A percentile compares a stretch with the other conserved stretches of the same genome.
Evolutionary conservation across 1,284 basidiomycete genomes (phyloP).

Genomic region (Chiua sp.): DNA sequence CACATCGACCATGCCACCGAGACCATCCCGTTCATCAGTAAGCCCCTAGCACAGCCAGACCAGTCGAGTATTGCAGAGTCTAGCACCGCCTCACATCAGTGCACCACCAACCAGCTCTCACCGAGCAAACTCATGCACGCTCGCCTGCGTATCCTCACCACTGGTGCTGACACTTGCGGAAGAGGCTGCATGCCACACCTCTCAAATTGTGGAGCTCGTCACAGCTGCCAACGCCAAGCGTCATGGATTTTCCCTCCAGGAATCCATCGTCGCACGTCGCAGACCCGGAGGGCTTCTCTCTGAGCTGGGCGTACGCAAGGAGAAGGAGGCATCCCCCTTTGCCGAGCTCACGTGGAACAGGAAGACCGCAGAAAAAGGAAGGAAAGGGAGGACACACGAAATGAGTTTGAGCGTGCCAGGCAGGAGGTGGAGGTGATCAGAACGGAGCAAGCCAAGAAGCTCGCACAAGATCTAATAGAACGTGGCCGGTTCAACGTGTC

Average conservation of each 20-base stretch:
- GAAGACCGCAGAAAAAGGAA: slow-evolving; percentile 76
- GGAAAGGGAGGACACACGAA: slow-evolving; percentile 71
- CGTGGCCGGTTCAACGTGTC: slow-evolving; percentile 88
- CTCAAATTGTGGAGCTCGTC: slow-evolving; percentile 60
- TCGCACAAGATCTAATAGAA: slow-evolving; percentile 87
- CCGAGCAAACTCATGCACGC: slow-evolving; percentile 75
- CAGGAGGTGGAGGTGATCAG: slow-evolving; percentile 86
- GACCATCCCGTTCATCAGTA: slow-evolving; percentile 87
- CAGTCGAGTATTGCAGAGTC: slow-evolving; percentile 35
- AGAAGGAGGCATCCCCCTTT: slow-evolving; percentile 86
- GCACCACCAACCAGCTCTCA: slow-evolving; percentile 62
- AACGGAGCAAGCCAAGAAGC: slow-evolving; percentile 88
- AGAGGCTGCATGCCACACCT: slow-evolving; percentile 59
- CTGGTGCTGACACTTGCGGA: slow-evolving; percentile 49
- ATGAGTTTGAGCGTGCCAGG: slow-evolving; percentile 80
- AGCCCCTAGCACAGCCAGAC: slow-evolving; percentile 62
- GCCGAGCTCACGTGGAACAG: slow-evolving; percentile 75
- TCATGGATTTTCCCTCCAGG: slow-evolving; percentile 75
- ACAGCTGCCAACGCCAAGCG: slow-evolving; percentile 72
- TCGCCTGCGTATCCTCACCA: slow-evolving; percentile 71
- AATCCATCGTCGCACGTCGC: slow-evolving; percentile 86
- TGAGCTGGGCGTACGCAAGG: slow-evolving; percentile 86
- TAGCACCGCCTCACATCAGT: slow-evolving; percentile 19
- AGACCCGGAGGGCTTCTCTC: slow-evolving; percentile 77
- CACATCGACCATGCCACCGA: slow-evolving; percentile 91